Percentiles rank a stretch among this genome's conserved stretches.
Evolutionary conservation across 805 yeast genomes (phyloP).

Genomic region (Tetrapisispora namnaoensis): DNA sequence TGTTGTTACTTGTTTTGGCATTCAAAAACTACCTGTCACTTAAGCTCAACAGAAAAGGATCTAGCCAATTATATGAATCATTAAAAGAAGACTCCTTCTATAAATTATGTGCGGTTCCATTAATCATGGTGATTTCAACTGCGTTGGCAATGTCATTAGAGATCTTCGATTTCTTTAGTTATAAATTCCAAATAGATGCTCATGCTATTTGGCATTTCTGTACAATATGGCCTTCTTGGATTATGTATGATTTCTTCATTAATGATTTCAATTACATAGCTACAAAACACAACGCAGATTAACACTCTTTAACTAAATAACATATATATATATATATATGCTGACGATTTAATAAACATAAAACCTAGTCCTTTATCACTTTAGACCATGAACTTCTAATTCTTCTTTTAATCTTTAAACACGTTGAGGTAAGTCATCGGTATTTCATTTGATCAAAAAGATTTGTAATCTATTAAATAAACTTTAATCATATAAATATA

Average conservation of each 20-base stretch:
- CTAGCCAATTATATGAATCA: conserved; percentile 2
- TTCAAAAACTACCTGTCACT: conserved; percentile 25
- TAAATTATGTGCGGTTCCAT: conserved; percentile 37
- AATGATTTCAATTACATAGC: conserved; percentile 29
- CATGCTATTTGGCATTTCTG: conserved; percentile 91
- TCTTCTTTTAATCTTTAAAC: no score
- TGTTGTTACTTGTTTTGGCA: conserved; percentile 27
- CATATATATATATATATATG: no score
- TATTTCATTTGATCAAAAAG: no score
- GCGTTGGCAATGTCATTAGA: conserved; percentile 79
- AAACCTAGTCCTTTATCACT: background rate
- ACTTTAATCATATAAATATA: no score
- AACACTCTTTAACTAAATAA: background rate
- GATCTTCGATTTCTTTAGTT: conserved; percentile 77
- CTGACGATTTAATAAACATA: background rate
- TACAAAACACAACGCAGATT: background rate
- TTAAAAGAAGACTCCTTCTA: conserved; percentile 5
- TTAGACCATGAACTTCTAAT: no score
- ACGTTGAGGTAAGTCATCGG: no score
- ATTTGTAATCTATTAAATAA: no score
- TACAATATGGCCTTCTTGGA: conserved; percentile 71
- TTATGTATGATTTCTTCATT: conserved; percentile 57
- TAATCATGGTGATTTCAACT: conserved; percentile 42
- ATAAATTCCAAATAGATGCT: conserved; percentile 66
- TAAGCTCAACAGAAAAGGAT: conserved; percentile 4